Base-by-base conservation (phyloP, 2,329 filamentous ascomycete species). In the Elsinoe batatas region DNA sequence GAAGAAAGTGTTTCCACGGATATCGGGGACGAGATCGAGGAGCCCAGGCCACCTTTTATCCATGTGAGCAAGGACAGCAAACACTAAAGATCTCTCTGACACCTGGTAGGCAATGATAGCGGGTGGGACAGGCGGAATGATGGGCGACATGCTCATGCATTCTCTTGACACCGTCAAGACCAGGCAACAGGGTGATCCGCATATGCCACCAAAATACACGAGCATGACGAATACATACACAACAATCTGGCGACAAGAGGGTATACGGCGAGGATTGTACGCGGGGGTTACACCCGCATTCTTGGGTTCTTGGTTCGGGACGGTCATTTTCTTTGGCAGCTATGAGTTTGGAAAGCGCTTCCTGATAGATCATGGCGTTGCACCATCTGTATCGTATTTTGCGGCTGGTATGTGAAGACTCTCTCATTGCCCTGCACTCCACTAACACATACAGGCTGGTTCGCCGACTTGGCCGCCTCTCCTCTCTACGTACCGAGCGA, bases 111-210 rank as follows among this genome's bases (percentile, higher is more conserved):
- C 87, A 69, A 98, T 97, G 91, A 78, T 98, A 66, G 93, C 93
- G 33, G 93, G 93, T 66, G 93, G 91, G 58, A 76, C 94, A 54
- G 93, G 94, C 66, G 93, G 93, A 54, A 91, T 88, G 13, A 94
- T 87, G 56, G 93, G 94, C 58, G 93, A 98, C 71, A 87, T 98
- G 80, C 76, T 98, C 62, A 98, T 98, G 93, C 93, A 98, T 74
- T 97, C 91, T 44, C 80, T 98, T 66, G 93, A 98, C 71, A 98
- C 93, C 0, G 93, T 98, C 65, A 98, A 98, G 74, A 98, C 93
- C 46, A 82, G 93, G 63, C 94, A 98, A 70, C 93, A 98, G 72
- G 93, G 91, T 65, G 93, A 97, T 67, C 91, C 91, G 43, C 86
- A 93, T 68, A 80, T 95, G 58, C 93, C 93, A 18, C 87, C 93